Conservation (phyloP, 768 basidiomycete species). For the Trametopsis cervina region DNA sequence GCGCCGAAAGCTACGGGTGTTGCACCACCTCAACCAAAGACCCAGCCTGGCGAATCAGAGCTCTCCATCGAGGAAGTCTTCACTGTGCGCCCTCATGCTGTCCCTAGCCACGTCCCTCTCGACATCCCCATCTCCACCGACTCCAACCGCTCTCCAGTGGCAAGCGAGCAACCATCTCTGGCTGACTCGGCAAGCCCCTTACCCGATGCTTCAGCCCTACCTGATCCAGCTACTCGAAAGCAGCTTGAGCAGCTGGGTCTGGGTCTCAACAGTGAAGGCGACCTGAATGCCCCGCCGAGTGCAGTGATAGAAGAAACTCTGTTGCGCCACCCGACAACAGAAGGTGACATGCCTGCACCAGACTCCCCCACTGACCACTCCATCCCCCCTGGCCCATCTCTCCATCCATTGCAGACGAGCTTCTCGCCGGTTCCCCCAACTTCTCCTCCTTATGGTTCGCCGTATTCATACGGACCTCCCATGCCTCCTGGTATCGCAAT, state of each 20-base stretch:
- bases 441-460: slow-evolving; percentile 61
- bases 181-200: background rate
- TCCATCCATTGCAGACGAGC: slow-evolving; percentile 38
- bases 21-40: slow-evolving; percentile 5
- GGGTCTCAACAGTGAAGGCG: slow-evolving; percentile 11
- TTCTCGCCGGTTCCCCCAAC: slow-evolving; percentile 33
- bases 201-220: slow-evolving; percentile 2
- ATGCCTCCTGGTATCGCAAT: slow-evolving; percentile 67
- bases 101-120: slow-evolving; percentile 26
- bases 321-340: slow-evolving; percentile 29
- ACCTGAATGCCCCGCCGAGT: slow-evolving; percentile 6
- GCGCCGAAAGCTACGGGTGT: slow-evolving; percentile 23
- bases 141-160: background rate
- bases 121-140: background rate
- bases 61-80: slow-evolving; percentile 48
- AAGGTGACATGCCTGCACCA: slow-evolving; percentile 13
- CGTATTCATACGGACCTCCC: slow-evolving; percentile 51
- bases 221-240: slow-evolving; percentile 28
- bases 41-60: slow-evolving; percentile 26
- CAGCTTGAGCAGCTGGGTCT: slow-evolving; percentile 35
- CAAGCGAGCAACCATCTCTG: background rate
- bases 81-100: slow-evolving; percentile 46
- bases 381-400: slow-evolving; percentile 29
- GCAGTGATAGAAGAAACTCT: slow-evolving; percentile 41
- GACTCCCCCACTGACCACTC: slow-evolving; percentile 13